Percentiles rank a stretch among this genome's conserved stretches.
Conservation (phyloP, 331 rosid genomes). For the Cydonia oblonga region DNA sequence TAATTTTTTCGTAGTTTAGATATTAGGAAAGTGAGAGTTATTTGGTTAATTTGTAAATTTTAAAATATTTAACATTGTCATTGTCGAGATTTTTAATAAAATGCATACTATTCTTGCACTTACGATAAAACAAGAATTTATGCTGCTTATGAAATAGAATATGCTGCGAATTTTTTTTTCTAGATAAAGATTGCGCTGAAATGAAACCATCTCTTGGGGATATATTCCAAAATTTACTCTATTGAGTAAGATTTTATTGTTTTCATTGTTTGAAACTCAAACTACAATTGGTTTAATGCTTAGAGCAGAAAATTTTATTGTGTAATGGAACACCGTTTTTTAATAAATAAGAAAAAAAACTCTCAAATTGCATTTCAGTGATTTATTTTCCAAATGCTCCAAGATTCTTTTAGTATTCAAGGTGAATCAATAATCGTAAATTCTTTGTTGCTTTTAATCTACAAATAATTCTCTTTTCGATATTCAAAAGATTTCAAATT, state of each 20-base stretch:
- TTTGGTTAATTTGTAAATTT: neutral
- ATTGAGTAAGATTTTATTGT: neutral
- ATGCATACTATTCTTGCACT: rapidly evolving
- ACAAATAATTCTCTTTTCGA: too few relatives aligned
- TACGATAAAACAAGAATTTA: neutral
- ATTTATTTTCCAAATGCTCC: too few relatives aligned
- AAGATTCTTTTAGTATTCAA: neutral
- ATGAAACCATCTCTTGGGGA: neutral
- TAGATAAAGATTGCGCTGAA: too few relatives aligned
- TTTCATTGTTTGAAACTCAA: too few relatives aligned
- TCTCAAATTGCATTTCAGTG: too few relatives aligned
- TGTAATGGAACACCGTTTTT: neutral
- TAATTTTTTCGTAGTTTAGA: too few relatives aligned
- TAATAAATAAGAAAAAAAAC: neutral
- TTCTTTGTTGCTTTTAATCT: neutral
- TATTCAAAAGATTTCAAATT: rapidly evolving
- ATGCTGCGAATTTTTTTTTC: too few relatives aligned
- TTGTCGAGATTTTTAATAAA: too few relatives aligned
- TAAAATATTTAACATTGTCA: too few relatives aligned
- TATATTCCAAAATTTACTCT: too few relatives aligned
- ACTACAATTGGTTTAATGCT: neutral
- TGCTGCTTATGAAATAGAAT: neutral
- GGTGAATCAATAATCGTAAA: neutral
- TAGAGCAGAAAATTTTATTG: too few relatives aligned
- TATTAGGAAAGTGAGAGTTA: neutral